Conservation (phyloP, 768 basidiomycete species). For the Gymnopilus dilepis region DNA sequence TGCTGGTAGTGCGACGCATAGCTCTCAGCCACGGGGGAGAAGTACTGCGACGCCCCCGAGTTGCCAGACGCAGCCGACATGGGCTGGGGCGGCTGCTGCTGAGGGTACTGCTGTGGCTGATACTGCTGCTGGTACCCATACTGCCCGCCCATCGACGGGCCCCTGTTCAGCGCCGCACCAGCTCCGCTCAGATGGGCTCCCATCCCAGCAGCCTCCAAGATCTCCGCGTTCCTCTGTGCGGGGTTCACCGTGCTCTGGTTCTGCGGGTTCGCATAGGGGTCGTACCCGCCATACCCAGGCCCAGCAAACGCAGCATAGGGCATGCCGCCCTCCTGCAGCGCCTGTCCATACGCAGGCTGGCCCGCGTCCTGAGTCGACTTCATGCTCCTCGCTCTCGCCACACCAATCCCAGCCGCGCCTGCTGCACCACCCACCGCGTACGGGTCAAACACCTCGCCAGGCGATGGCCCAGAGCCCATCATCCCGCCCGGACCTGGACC, state of each 20-base stretch:
- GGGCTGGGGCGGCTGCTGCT: slow-evolving; percentile 7
- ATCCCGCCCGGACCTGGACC: slow-evolving; percentile 13
- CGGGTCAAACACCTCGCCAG: slow-evolving; percentile 39
- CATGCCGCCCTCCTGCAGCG: slow-evolving; percentile 39
- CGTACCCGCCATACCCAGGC: neutral
- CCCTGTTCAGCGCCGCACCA: slow-evolving; percentile 20
- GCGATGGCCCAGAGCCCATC: slow-evolving; percentile 22
- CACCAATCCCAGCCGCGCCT: slow-evolving; percentile 49
- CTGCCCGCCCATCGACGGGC: slow-evolving; percentile 15
- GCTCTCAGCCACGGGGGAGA: slow-evolving; percentile 9
- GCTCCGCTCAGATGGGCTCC: slow-evolving; percentile 29
- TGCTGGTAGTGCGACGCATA: slow-evolving; percentile 8
- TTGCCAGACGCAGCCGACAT: neutral
- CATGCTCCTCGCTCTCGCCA: slow-evolving; percentile 45
- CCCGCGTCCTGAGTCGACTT: slow-evolving; percentile 26
- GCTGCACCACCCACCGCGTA: slow-evolving; percentile 30
- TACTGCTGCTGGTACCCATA: slow-evolving; percentile 22
- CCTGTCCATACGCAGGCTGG: slow-evolving; percentile 33
- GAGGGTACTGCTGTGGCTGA: slow-evolving; percentile 19
- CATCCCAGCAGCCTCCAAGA: slow-evolving; percentile 34
- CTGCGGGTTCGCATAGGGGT: slow-evolving; percentile 4
- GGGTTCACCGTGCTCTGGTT: neutral
- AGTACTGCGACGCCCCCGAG: slow-evolving; percentile 8
- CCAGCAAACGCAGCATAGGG: slow-evolving; percentile 47
- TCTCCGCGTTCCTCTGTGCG: slow-evolving; percentile 21